Evolutionary conservation across 495 filamentous ascomycete genomes (phyloP), one percentile per base, ranked within the genome.

Genomic region (Endocarpon pusillum): DNA sequence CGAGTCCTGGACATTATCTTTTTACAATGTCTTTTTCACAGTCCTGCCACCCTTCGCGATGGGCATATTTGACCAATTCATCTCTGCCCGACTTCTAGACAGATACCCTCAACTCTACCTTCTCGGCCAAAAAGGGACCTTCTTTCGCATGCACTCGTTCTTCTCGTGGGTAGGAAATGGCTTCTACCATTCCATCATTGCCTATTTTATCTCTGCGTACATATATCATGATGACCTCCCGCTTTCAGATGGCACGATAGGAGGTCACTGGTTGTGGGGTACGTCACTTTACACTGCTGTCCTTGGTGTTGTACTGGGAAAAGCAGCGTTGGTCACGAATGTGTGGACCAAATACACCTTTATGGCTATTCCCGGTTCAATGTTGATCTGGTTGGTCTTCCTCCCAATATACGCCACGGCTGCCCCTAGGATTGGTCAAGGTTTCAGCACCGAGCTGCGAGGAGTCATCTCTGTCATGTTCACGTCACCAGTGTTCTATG

Each of bases 11-110:
- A 94, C 86, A 1, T 64, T 99, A 10, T 94, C 91, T 10, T 92
- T 94, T 64, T 99, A 94, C 67, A 99, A 99, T 62, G 84, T 99
- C 54, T 78, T 99, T 53, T 99, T 93, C 59, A 96, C 91, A 6
- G 78, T 91, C 27, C 58, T 94, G 21, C 91, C 91, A 24, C 91
- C 91, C 1, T 75, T 99, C 28, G 87, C 78, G 18, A 81, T 99
- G 56, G 91, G 91, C 43, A 92, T 96, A 42, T 87, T 93, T 41
- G 91, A 99, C 48, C 91, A 99, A 51, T 96, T 91, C 56, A 85
- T 99, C 49, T 92, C 82, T 19, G 91, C 91, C 26, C 78, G 91
- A 22, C 62, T 96, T n/a, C 67, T 99, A 15, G 91, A 99, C 52
- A 77, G 91, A 26, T 99, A 99, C 51, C 91, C 91, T 15, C 91